phyloP scores from a whole-genome alignment of 2,329 filamentous ascomycete species.

The Helminthosporium solani region DNA sequence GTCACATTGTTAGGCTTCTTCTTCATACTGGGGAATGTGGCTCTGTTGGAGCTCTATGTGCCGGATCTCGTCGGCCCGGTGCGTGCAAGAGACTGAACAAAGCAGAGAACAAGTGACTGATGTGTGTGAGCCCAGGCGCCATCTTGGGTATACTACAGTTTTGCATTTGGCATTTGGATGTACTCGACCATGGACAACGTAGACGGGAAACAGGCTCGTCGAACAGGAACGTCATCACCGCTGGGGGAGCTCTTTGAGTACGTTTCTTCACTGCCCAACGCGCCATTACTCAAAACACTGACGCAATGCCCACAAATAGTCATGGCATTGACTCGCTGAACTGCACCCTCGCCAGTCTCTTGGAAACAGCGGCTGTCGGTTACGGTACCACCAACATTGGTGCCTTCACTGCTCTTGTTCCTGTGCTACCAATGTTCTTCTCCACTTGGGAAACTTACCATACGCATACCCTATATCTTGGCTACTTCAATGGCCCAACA shows the following conservation, averaged over 20 bases:
- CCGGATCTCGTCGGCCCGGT: slow-evolving; percentile 89
- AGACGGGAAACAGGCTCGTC: slow-evolving; percentile 93
- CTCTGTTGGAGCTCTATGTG: slow-evolving; percentile 72
- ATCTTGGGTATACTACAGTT: slow-evolving; percentile 92
- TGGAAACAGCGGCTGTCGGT: slow-evolving; percentile 91
- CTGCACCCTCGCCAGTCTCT: slow-evolving; percentile 87
- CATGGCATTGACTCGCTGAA: slow-evolving; percentile 98
- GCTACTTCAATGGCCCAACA: slow-evolving; percentile 95
- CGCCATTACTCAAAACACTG: slow-evolving; percentile 23
- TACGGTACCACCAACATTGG: slow-evolving; percentile 81
- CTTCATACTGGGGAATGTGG: slow-evolving; percentile 87
- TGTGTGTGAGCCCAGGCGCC: slow-evolving; percentile 63
- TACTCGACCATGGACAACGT: slow-evolving; percentile 99
- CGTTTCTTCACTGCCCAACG: slow-evolving; percentile 32
- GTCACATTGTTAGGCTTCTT: slow-evolving; percentile 93
- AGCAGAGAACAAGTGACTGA: slow-evolving; percentile 12
- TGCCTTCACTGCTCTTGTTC: slow-evolving; percentile 86
- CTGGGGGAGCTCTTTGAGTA: slow-evolving; percentile 94
- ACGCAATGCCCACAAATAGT: slow-evolving; percentile 46
- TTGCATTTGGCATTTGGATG: slow-evolving; percentile 95
- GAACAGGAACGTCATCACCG: slow-evolving; percentile 91
- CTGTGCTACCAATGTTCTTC: slow-evolving; percentile 97
- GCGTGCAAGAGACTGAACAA: slow-evolving; percentile 42
- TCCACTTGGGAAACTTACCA: slow-evolving; percentile 99
- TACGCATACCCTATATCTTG: slow-evolving; percentile 93